Conservation (phyloP, 257 asterid genomes). For the Solanum chiquidenum region DNA sequence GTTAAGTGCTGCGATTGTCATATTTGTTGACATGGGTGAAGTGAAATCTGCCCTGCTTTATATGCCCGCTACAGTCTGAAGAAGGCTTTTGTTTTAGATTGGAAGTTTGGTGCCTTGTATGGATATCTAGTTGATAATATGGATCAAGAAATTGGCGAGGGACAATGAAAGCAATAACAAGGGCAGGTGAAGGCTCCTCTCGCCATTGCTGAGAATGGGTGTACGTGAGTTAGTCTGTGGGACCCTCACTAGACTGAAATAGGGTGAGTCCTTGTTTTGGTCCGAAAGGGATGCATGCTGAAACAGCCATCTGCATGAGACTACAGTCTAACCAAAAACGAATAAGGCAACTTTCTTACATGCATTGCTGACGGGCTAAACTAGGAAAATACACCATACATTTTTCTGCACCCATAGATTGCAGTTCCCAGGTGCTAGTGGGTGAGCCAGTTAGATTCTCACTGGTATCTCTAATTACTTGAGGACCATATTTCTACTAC, state of each 20-base stretch:
- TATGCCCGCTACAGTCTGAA: not conserved
- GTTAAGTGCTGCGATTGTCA: not conserved
- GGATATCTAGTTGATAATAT: not conserved
- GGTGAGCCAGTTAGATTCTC: not conserved
- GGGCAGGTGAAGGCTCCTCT: not conserved
- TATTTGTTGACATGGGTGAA: not conserved
- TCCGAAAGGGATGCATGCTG: not conserved
- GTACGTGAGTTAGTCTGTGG: not conserved
- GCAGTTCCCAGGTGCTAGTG: not conserved
- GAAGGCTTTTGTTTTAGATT: not conserved
- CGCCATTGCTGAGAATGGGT: not conserved
- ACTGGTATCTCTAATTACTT: not conserved
- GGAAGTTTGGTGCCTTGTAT: not conserved
- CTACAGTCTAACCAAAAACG: not conserved
- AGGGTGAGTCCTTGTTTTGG: not conserved
- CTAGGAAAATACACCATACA: not conserved
- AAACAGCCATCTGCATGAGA: not conserved
- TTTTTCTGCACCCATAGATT: not conserved
- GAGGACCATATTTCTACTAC: not conserved
- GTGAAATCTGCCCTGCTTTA: not conserved
- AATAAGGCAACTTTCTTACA: not conserved
- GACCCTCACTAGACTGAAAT: not conserved
- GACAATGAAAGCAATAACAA: not conserved
- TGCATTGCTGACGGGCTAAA: not conserved
- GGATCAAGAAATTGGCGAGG: not conserved